Base-by-base conservation (phyloP, 2,329 filamentous ascomycete species). In the Fusarium verticillioides region DNA sequence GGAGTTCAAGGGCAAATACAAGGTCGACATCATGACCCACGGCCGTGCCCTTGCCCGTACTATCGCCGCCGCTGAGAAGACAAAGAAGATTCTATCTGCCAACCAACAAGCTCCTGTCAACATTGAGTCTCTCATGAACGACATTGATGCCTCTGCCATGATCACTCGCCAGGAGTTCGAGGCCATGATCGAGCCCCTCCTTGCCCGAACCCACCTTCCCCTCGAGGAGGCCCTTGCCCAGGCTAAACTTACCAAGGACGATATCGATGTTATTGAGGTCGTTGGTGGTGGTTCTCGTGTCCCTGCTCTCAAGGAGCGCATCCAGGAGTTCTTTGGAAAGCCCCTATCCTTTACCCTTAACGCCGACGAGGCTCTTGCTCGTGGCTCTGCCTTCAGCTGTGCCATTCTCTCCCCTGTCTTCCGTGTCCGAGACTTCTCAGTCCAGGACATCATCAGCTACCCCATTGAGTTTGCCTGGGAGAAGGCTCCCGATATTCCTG, bases 401-500 rank as follows among this genome's bases (percentile, higher is more conserved):
- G 96, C 96, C 79, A 98, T 98, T 78, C 91, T 98, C 63, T 98
- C 96, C 0, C 96, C 96, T 50, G 94, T 97, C 76, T 98, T 99
- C 93, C 95, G 96, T 82, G 96, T 99, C 81, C 95, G 96, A 80
- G 96, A 99, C 87, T 99, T 99, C 85, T 91, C 95, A 77, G 93
- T 98, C 69, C 95, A 98, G 88, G 96, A 99, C 84, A 96, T 98
- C 79, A 94, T 97, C 85, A 94, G 92, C 87, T 99, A 98, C 87
- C 96, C 96, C 54, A 97, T 99, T 82, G 96, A 99, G 83, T 99
- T 99, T 84, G 93, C 92, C 60, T 99, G 96, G 96, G 96, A 99
- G 88, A 97, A 98, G 88, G 97, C 96, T 32, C 91, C 95, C 68
- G 96, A 99, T 80, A 99, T 99, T 78, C 96, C 96, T 32, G 96